phyloP scores from a whole-genome alignment of 2,329 filamentous ascomycete genomes.

The Ophiocordyceps robertsii region DNA sequence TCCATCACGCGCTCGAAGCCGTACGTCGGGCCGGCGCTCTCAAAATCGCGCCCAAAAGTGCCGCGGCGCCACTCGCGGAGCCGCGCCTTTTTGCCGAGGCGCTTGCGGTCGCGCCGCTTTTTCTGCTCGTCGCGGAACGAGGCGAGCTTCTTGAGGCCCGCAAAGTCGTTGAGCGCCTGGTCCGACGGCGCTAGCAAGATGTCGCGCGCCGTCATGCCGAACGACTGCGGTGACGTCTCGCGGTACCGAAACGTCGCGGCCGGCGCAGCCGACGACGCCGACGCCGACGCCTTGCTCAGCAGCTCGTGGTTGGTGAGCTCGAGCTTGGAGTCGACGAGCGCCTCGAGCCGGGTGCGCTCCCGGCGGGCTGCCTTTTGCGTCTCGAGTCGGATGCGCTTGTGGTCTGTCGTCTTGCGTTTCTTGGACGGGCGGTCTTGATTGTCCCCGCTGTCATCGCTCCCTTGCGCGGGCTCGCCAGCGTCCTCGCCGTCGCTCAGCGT shows the following conservation, averaged over 20 bases:
- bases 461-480: slow-evolving; percentile 7
- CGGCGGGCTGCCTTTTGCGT: slow-evolving; percentile 62
- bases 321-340: slow-evolving; percentile 70
- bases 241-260: slow-evolving; percentile 68
- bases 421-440: slow-evolving; percentile 33
- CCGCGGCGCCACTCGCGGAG: slow-evolving; percentile 72
- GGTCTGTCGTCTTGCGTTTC: slow-evolving; percentile 45
- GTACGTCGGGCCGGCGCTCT: slow-evolving; percentile 41
- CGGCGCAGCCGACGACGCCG: slow-evolving; percentile 23
- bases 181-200: slow-evolving; percentile 84
- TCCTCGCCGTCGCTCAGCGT: slow-evolving; percentile 32
- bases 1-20: slow-evolving; percentile 32
- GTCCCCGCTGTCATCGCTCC: slow-evolving; percentile 27
- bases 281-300: slow-evolving; percentile 19
- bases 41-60: slow-evolving; percentile 45
- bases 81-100: slow-evolving; percentile 82
- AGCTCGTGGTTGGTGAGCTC: slow-evolving; percentile 56
- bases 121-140: slow-evolving; percentile 78
- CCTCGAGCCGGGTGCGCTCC: slow-evolving; percentile 73
- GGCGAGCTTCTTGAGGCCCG: slow-evolving; percentile 88
- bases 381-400: slow-evolving; percentile 43
- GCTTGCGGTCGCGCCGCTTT: slow-evolving; percentile 80
- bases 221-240: slow-evolving; percentile 80
- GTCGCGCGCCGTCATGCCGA: slow-evolving; percentile 79
- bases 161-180: slow-evolving; percentile 74